Percentiles rank a stretch among this genome's conserved stretches.
These are phyloP conservation scores for Thalassiosira livingstoniorum DNA, from an alignment of 352 stramenopile genomes.

Conservation along the genomic window DNA sequence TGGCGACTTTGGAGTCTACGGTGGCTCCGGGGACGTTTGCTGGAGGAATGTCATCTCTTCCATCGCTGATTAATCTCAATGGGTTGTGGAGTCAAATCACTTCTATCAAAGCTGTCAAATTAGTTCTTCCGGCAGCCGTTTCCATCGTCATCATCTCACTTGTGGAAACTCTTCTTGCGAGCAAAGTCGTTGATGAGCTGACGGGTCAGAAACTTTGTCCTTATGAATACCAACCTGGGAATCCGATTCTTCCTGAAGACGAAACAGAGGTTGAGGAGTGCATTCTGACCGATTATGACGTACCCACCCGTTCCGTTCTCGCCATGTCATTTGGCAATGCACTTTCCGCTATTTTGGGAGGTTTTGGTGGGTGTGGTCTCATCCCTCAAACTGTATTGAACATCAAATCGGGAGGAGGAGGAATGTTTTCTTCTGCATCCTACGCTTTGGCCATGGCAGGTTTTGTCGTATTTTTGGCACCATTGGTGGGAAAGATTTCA, in stretches of 20 bases:
- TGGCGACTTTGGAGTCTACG: slow-evolving; percentile 37
- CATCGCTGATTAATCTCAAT: slow-evolving; percentile 29
- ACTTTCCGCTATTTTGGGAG: slow-evolving; percentile 42
- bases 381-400: slow-evolving; percentile 63
- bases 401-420: slow-evolving; percentile 52
- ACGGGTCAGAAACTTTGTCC: slow-evolving; percentile 22
- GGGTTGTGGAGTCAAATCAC: slow-evolving; percentile 29
- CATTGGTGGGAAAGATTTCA: slow-evolving; percentile 50
- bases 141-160: slow-evolving; percentile 57
- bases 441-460: slow-evolving; percentile 56
- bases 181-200: slow-evolving; percentile 59
- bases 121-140: slow-evolving; percentile 49
- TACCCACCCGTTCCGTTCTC: slow-evolving; percentile 42
- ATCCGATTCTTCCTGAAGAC: background rate
- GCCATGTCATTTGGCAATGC: slow-evolving; percentile 52
- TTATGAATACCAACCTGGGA: slow-evolving; percentile 4
- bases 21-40: slow-evolving; percentile 46
- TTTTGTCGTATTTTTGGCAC: slow-evolving; percentile 52
- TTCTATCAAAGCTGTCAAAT: slow-evolving; percentile 25
- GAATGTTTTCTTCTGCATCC: slow-evolving; percentile 40
- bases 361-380: slow-evolving; percentile 58
- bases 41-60: slow-evolving; percentile 49
- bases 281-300: slow-evolving; percentile 26
- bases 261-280: slow-evolving; percentile 1
- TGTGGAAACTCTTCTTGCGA: slow-evolving; percentile 55